Percentiles rank a stretch among this genome's conserved stretches.
phyloP scores from a whole-genome alignment of 768 basidiomycete species.

The Boletus patriciae region DNA sequence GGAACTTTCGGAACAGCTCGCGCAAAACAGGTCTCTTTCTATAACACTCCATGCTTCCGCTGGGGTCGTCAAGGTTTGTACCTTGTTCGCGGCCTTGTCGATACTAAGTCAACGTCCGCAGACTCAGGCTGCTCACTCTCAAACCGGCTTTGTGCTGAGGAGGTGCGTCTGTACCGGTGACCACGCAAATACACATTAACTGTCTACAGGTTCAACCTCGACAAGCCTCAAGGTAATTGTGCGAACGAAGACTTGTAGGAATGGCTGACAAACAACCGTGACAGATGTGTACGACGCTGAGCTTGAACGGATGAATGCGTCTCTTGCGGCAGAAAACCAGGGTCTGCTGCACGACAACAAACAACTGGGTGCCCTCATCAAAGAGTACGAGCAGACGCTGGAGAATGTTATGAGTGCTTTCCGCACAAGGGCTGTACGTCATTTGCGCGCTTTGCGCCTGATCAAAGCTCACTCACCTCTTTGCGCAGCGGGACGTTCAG shows the following conservation, averaged over 20 bases:
- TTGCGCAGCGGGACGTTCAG: conserved; percentile 80
- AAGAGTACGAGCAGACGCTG: conserved; percentile 95
- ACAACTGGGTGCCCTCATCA: conserved; percentile 84
- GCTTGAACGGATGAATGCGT: conserved; percentile 82
- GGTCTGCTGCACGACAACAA: conserved; percentile 91
- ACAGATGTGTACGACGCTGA: conserved; percentile 88
- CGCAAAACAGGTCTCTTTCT: conserved; percentile 72
- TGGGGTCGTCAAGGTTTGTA: conserved; percentile 73
- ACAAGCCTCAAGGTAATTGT: conserved; percentile 73
- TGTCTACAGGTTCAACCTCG: conserved; percentile 70
- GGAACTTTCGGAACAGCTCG: conserved; percentile 83
- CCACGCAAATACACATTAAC: neutral
- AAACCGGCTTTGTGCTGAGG: conserved; percentile 89
- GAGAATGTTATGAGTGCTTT: conserved; percentile 94
- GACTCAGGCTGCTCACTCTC: conserved; percentile 86
- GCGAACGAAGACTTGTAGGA: neutral
- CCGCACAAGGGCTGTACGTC: conserved; percentile 83
- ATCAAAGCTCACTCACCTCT: neutral
- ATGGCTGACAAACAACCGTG: conserved; percentile 3
- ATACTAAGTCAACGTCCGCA: conserved; percentile 30
- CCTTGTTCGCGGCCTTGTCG: neutral
- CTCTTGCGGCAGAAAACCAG: conserved; percentile 81
- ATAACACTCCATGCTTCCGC: conserved; percentile 71
- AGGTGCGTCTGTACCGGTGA: conserved; percentile 45
- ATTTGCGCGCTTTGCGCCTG: neutral